Conservation (phyloP, 2,329 filamentous ascomycete genomes). For the Ascochyta lentis region DNA sequence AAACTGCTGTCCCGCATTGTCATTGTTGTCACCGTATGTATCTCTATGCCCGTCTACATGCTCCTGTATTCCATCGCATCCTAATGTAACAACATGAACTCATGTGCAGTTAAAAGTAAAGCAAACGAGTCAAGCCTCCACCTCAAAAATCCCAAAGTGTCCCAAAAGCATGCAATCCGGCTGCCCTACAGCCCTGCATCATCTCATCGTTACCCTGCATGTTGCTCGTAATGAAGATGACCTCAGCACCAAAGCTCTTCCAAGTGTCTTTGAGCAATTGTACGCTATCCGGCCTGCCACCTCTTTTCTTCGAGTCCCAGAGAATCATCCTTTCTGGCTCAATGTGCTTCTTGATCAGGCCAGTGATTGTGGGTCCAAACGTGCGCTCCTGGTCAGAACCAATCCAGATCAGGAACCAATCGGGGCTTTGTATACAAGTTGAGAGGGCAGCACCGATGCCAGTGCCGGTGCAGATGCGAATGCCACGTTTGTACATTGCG, state of each 20-base stretch:
- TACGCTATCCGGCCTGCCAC: conserved; percentile 43
- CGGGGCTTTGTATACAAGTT: conserved; percentile 44
- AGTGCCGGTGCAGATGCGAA: conserved; percentile 46
- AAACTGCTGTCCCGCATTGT: too few relatives aligned
- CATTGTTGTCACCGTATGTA: not conserved
- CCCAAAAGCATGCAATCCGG: conserved; percentile 44
- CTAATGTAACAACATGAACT: not conserved
- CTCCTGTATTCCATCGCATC: not conserved
- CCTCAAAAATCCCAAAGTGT: conserved; percentile 45
- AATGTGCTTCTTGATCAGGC: conserved; percentile 42
- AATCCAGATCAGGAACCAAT: conserved; percentile 49
- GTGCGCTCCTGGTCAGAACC: conserved; percentile 46
- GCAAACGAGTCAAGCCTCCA: not conserved
- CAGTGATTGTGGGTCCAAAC: conserved; percentile 43
- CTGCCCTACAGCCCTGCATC: conserved; percentile 44
- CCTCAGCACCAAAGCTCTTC: conserved; percentile 42
- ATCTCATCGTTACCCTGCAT: conserved; percentile 48
- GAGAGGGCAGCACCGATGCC: conserved; percentile 46
- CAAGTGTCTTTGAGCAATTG: conserved; percentile 43
- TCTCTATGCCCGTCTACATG: conserved; percentile 7
- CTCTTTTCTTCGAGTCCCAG: conserved; percentile 47
- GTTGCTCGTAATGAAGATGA: conserved; percentile 47
- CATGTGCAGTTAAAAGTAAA: not conserved
- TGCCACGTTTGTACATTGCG: conserved; percentile 46
- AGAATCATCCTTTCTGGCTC: conserved; percentile 47